phyloP scores from a whole-genome alignment of 108 stramenopile species.

The Nitzschia sp. region DNA sequence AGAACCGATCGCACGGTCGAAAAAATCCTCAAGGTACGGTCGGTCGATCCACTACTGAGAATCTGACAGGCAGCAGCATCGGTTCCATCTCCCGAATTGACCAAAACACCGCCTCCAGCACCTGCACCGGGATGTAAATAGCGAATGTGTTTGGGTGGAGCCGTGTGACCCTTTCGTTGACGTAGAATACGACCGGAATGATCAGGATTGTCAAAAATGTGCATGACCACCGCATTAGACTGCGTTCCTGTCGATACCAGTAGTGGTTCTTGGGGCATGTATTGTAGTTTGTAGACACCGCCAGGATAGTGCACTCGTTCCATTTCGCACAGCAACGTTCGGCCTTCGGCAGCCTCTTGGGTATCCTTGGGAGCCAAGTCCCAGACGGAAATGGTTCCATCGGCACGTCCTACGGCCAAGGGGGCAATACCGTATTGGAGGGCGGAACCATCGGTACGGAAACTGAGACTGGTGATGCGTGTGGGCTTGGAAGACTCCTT shows the following conservation, averaged over 20 bases:
- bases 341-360: constrained; percentile 17
- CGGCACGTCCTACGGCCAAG: constrained; percentile 71
- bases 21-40: constrained; percentile 75
- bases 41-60: constrained; percentile 58
- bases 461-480: constrained; percentile 70
- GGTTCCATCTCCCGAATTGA: constrained; percentile 72
- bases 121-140: constrained; percentile 70
- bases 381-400: constrained; percentile 83
- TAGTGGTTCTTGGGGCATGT: constrained; percentile 79
- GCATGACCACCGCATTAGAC: constrained; percentile 72
- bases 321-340: constrained; percentile 66
- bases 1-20: constrained; percentile 76
- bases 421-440: constrained; percentile 76
- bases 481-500: constrained; percentile 24
- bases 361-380: constrained; percentile 66
- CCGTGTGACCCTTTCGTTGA: constrained; percentile 72
- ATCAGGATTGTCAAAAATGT: constrained; percentile 85
- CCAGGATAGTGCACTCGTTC: constrained; percentile 64
- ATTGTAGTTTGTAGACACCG: constrained; percentile 68
- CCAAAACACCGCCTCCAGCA: constrained; percentile 55
- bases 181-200: constrained; percentile 74
- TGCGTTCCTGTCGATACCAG: constrained; percentile 65
- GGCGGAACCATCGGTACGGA: constrained; percentile 81
- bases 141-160: constrained; percentile 63
- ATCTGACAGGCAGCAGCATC: constrained; percentile 83